Conservation (phyloP, 2,329 filamentous ascomycete species). For the Exophiala phaeomuriformis region DNA sequence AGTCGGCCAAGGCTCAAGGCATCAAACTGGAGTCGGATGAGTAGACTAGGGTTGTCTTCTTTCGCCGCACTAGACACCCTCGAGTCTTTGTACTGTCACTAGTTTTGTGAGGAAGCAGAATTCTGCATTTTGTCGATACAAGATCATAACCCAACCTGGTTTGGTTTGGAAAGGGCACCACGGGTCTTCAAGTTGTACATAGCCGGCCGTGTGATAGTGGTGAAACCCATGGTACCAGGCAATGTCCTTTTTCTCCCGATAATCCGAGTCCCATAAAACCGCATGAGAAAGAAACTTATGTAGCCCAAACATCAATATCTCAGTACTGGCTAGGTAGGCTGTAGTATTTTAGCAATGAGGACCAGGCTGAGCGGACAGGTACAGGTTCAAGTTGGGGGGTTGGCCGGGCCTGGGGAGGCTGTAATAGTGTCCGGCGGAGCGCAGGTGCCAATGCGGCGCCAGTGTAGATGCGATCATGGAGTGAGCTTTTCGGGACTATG, state of each 20-base stretch:
- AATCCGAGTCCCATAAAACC: too few relatives aligned
- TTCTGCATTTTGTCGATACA: slow-evolving; percentile 18
- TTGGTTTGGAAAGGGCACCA: background rate
- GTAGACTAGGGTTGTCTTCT: slow-evolving; percentile 9
- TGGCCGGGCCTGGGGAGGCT: too few relatives aligned
- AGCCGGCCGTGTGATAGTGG: slow-evolving; percentile 11
- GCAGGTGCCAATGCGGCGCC: too few relatives aligned
- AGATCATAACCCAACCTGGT: slow-evolving; percentile 15
- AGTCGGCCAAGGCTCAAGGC: slow-evolving; percentile 33
- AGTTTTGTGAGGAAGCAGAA: slow-evolving; percentile 16
- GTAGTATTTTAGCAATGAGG: too few relatives aligned
- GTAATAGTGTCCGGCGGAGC: too few relatives aligned
- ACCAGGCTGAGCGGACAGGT: too few relatives aligned
- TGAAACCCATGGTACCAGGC: slow-evolving; percentile 1
- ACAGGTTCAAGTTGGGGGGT: too few relatives aligned
- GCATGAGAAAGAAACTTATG: too few relatives aligned
- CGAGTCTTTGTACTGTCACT: slow-evolving; percentile 16
- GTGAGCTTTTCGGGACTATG: slow-evolving; percentile 1
- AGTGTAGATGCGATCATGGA: background rate
- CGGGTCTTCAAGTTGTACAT: slow-evolving; percentile 18
- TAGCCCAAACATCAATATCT: too few relatives aligned
- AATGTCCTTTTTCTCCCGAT: background rate
- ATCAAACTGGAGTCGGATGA: slow-evolving; percentile 25
- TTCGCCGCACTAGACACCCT: background rate
- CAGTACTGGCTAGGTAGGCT: too few relatives aligned